Conservation (phyloP, 2,329 filamentous ascomycete species). For the Coniochaeta sp. region DNA sequence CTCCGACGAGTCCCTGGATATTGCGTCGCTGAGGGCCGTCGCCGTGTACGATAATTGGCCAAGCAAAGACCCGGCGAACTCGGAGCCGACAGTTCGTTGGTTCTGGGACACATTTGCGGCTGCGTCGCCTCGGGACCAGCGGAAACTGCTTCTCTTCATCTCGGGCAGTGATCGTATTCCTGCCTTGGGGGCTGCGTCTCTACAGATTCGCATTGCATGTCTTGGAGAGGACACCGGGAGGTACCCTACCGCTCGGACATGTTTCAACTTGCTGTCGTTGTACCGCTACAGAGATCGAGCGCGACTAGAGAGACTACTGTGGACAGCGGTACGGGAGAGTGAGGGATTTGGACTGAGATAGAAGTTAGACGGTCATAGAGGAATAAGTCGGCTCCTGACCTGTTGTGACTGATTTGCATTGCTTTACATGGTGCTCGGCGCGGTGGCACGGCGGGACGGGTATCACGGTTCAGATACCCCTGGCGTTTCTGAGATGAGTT, state of each 20-base stretch:
- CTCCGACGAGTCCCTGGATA: conserved; percentile 76
- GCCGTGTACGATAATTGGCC: conserved; percentile 80
- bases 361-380: not conserved
- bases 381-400: not conserved
- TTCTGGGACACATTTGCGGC: conserved; percentile 79
- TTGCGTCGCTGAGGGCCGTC: conserved; percentile 66
- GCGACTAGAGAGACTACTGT: conserved; percentile 65
- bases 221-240: conserved; percentile 66
- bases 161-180: conserved; percentile 88
- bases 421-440: not conserved
- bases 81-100: conserved; percentile 67
- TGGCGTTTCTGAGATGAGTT: not conserved
- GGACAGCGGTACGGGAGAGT: conserved; percentile 82
- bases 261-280: conserved; percentile 78
- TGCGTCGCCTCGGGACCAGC: conserved; percentile 60
- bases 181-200: conserved; percentile 73
- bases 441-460: not conserved
- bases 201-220: conserved; percentile 70
- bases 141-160: conserved; percentile 76
- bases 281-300: conserved; percentile 63
- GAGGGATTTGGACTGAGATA: conserved; percentile 88
- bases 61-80: conserved; percentile 40
- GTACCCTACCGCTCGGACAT: conserved; percentile 82
- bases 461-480: not conserved
- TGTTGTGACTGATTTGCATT: not conserved